Base-by-base conservation (phyloP, 2,329 filamentous ascomycete species). In the Xylariales sp. region DNA sequence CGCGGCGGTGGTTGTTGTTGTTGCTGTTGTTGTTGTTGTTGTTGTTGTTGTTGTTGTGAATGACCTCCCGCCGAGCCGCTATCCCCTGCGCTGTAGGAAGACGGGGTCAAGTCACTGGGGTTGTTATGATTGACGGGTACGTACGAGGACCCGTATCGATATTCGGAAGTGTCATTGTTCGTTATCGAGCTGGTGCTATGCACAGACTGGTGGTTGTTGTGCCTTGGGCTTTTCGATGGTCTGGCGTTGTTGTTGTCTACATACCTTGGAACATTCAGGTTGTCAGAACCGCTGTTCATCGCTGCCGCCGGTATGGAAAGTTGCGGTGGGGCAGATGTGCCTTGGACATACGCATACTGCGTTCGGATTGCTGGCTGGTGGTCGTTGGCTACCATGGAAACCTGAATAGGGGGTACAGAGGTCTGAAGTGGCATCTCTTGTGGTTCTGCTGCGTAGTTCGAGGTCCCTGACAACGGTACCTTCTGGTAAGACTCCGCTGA, bases 161-260 rank as follows among this genome's bases (percentile, higher is more conserved):
- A 80, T 52, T 80, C 76, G 16, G 69, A 64, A 0, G 73, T 62
- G 29, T 77, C 74, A 37, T 68, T 69, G 53, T 67, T 69, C 25
- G 65, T 61, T 22, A 76, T 61, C 16, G 75, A 74, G 28, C 66
- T 63, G 10, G 61, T 59, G 51, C 70, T 72, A 44, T 75, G 72
- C 24, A 78, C 64, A 1, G 76, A 77, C 38, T 73, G 71, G 47
- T 79, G 73, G 54, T 66, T 71, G 9, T 62, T 64, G 45, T 78
- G 71, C 3, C 77, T 69, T 1, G 76, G 74, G 50, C 74, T 77
- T 59, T 80, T 80, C 27, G 70, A 61, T 12, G 76, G 74, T 16
- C 76, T 68, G 48, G 72, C 76, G 49, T 58, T 65, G 53, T 80
- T 75, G 49, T 58, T 65, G 53, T 80, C 76, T 35, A 80, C 68